Percentiles rank a stretch among this genome's conserved stretches.
Evolutionary conservation across 495 filamentous ascomycete species (phyloP).

Genomic region (Tuber calosporum): DNA sequence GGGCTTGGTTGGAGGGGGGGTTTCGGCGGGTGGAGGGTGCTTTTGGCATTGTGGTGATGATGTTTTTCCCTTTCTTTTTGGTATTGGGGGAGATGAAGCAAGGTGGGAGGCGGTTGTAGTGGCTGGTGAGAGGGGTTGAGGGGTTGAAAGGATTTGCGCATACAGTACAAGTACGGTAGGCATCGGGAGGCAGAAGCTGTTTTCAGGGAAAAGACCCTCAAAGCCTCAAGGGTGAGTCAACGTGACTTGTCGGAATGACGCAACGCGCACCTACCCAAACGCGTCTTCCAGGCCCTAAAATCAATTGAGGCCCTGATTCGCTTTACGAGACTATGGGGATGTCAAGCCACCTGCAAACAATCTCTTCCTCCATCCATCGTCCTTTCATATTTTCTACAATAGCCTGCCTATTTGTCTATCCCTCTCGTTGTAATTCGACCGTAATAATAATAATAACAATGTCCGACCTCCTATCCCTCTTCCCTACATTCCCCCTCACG

Average conservation of each 20-base stretch:
- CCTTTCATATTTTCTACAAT: background rate
- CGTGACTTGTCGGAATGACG: background rate
- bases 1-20: background rate
- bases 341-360: background rate
- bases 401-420: background rate
- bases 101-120: background rate
- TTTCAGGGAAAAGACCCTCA: background rate
- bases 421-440: background rate
- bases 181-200: background rate
- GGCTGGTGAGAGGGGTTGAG: background rate
- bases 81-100: background rate
- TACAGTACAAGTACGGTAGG: too few species aligned
- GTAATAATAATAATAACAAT: conserved; percentile 43
- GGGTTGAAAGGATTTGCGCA: background rate
- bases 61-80: background rate
- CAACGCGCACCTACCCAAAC: background rate
- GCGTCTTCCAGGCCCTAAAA: background rate
- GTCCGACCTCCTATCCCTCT: conserved; percentile 80
- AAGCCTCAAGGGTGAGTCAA: background rate
- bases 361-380: background rate
- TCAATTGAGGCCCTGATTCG: background rate
- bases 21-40: background rate
- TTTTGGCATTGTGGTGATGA: background rate
- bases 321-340: background rate
- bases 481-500: conserved; percentile 67